phyloP scores from a whole-genome alignment of 768 basidiomycete species.

The Mycena metata region DNA sequence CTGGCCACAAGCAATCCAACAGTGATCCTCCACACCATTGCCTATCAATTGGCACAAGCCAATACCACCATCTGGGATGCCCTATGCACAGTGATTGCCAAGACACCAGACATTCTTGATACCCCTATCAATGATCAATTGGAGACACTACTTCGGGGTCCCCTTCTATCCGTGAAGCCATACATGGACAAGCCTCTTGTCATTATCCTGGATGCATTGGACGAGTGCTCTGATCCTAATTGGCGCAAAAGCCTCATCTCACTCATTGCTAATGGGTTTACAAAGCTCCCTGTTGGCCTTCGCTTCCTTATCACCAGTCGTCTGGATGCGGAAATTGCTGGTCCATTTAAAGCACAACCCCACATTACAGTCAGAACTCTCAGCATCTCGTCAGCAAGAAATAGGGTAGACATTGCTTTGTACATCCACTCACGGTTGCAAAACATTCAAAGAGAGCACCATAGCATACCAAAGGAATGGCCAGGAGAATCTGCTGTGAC shows the following conservation, averaged over 20 bases:
- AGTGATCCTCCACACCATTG: slow-evolving; percentile 30
- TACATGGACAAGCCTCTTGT: slow-evolving; percentile 27
- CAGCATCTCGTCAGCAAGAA: too few relatives aligned
- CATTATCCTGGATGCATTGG: slow-evolving; percentile 44
- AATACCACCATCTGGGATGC: background rate
- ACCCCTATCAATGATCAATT: slow-evolving; percentile 15
- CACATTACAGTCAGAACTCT: too few relatives aligned
- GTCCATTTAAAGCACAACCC: background rate
- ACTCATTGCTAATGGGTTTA: slow-evolving; percentile 29
- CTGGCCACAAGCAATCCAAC: slow-evolving; percentile 8
- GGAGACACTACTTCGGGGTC: background rate
- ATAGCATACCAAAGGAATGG: slow-evolving; percentile 15
- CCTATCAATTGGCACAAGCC: slow-evolving; percentile 15
- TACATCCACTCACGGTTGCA: background rate
- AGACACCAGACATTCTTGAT: background rate
- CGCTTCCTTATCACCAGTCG: slow-evolving; percentile 42
- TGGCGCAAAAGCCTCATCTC: slow-evolving; percentile 30
- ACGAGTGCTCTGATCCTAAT: slow-evolving; percentile 32
- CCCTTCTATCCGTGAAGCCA: slow-evolving; percentile 1
- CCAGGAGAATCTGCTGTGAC: slow-evolving; percentile 33
- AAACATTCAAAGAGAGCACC: background rate
- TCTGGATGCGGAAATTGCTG: slow-evolving; percentile 33
- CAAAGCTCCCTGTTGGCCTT: slow-evolving; percentile 30
- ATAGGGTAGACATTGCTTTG: too few relatives aligned
- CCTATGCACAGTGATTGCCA: background rate